Evolutionary conservation across 495 filamentous ascomycete species (phyloP), one percentile per base, ranked within the genome.

Genomic region (Talaromyces nanjingensis): DNA sequence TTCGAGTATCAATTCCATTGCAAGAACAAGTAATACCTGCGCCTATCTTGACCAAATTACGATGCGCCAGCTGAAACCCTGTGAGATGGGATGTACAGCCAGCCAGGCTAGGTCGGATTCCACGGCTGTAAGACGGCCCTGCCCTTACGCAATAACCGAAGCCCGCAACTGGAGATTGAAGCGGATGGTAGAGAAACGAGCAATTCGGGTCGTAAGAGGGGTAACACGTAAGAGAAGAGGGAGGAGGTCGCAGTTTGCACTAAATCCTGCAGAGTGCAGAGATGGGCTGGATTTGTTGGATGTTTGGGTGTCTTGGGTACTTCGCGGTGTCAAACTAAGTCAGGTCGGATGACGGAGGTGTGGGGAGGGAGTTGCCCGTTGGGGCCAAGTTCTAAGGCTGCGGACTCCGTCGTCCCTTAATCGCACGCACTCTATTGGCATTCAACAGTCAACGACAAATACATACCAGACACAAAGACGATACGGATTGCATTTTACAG

Each of bases 41-140:
- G 54, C 49, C 45, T 39, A 64, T 18, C 31, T 63, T 65, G 61
- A 69, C 45, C 45, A 6, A 49, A 7, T 49, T 22, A 49, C 75
- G 70, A 78, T 75, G 76, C 77, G 76, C 77, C 74, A 76, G 76
- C 75, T 70, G 69, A 69, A 66, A 71, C 74, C 76, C 73, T 60
- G 59, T 34, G 39, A 11, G 47, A 60, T 34, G 39, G 22, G 47
- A 60, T 16, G 59, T 14, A 24, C 20, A 55, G 52, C 22, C 31
- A 20, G 57, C 34, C 57, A 59, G 57, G 34, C 22, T 16, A 27
- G 24, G 18, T 55, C 18, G 52, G 52, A 29, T 14, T 55, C 24
- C 52, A 16, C 52, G 20, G 52, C 52, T 55, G 52, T 55, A 20
- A 55, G 11, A 55, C 52, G 16, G 52, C 52, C 52, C 20, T n/a